Evolutionary conservation across 768 basidiomycete species (phyloP), one percentile per base, ranked within the genome.

Genomic region (Suillus spraguei): DNA sequence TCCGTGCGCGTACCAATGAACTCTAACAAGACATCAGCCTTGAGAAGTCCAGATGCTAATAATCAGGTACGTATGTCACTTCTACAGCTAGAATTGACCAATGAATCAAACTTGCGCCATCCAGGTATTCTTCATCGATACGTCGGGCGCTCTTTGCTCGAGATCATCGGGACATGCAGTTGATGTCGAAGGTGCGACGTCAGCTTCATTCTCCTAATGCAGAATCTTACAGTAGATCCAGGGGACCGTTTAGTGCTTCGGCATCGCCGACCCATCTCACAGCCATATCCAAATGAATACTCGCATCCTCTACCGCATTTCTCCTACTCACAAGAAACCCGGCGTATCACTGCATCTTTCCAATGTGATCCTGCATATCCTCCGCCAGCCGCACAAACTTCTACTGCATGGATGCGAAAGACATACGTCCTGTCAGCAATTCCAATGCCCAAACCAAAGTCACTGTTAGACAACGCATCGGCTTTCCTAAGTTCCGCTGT

Each of bases 101-200:
- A 33, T 46, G 49, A 47, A 41, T 38, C 47, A 22, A 49, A n/a
- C 46, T 64, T 52, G 59, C 22, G 14, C 8, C 39, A 22, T 59
- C 46, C 60, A 94, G 90, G 90, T 94, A 20, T 94, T 93, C 78
- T 94, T 91, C 77, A 84, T 94, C 60, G 93, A 95, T 72, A 82
- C 84, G 2, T 84, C 85, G 22, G 92, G 93, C 22, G 86, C 86
- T 11, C 75, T 94, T 47, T 94, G 91, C 72, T 91, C 92, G 10
- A 83, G 89, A 67, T 83, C 86, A 4, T 85, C 92, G 17, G 93
- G 93, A 0, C 92, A 94, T 75, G 93, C 92, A 9, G 78, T 95
- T 42, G 92, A 95, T 68, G 76, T 94, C 41, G 86, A 94, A 81
- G 84, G 92, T 89, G 73, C 28, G 76, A 65, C 17, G 22, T 53